phyloP scores from a whole-genome alignment of 805 yeast species.

The Yarrowia deformans region DNA sequence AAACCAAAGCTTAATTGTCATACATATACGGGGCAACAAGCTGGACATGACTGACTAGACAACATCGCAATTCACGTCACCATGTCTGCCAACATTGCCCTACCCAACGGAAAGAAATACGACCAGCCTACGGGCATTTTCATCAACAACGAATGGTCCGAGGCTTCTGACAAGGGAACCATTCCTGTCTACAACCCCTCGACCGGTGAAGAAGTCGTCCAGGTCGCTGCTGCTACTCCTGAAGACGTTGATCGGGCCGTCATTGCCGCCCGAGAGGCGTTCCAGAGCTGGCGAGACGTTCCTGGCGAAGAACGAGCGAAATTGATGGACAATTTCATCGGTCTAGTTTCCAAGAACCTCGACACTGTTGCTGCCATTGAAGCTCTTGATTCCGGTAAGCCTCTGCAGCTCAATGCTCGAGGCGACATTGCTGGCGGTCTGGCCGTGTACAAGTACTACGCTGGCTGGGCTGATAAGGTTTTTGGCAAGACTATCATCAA shows the following conservation, averaged over 20 bases:
- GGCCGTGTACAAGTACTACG: conserved; percentile 67
- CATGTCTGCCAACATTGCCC: conserved; percentile 57
- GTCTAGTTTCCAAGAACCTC: conserved; percentile 72
- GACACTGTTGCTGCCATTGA: conserved; percentile 83
- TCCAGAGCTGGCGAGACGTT: conserved; percentile 71
- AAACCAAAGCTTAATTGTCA: too few relatives aligned
- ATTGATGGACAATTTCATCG: conserved; percentile 75
- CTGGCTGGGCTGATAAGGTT: conserved; percentile 79
- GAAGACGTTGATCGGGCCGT: conserved; percentile 85
- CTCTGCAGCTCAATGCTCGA: conserved; percentile 52
- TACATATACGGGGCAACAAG: too few relatives aligned
- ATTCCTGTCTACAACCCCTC: conserved; percentile 56
- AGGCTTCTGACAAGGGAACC: conserved; percentile 57
- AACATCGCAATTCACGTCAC: too few relatives aligned
- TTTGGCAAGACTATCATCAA: conserved; percentile 69
- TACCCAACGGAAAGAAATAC: conserved; percentile 71
- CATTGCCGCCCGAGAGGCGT: conserved; percentile 80
- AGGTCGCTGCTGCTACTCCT: conserved; percentile 73
- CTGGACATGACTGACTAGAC: too few relatives aligned
- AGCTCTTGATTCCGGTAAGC: conserved; percentile 90
- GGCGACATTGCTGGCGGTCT: conserved; percentile 66
- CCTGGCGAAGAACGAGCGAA: conserved; percentile 74
- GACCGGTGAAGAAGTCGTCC: conserved; percentile 64
- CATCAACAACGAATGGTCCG: conserved; percentile 82
- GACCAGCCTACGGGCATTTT: conserved; percentile 88